Evolutionary conservation across 2,329 filamentous ascomycete species (phyloP), one percentile per base, ranked within the genome.

Genomic region (Fusarium sp.): DNA sequence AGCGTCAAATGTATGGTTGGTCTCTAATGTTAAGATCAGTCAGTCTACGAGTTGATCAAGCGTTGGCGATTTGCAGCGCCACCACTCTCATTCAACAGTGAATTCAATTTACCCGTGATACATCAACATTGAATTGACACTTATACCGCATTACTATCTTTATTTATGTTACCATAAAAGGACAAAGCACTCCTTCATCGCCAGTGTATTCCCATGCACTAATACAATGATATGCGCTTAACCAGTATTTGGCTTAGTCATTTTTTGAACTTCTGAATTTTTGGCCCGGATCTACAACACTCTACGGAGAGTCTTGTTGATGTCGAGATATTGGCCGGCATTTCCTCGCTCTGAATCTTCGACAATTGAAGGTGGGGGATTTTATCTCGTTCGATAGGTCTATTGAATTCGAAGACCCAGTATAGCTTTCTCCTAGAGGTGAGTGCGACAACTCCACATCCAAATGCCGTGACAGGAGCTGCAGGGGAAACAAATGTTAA

Each of bases 171-270:
- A 54, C 14, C 25, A 7, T 38, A 21, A 38, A 52, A 18, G 23
- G 31, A 33, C 19, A 21, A 27, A 52, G 23, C 19, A n/a, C 18
- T 11, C 23, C 21, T 38, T 27, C 19, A 27, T 39, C 49, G 8
- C n/a, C 16, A 25, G 15, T 18, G 29, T 39, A 19, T 33, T 10
- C 37, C 4, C 19, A 77, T 74, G 71, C 60, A 73, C 44, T 25
- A 66, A 74, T 37, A 19, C 18, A 14, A 1, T 7, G 5, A 10
- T 70, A 73, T 71, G 58, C 64, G 25, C 23, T 54, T 71, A 68
- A 10, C 52, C 46, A 11, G 10, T n/a, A 16, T 14, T 5, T 0
- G 11, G 74, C 66, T 76, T 76, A 77, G 74, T 76, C 74, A 76
- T 69, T 18, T 18, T 57, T 14, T 23, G 31, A 41, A 57, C 64